Evolutionary conservation across 2,329 filamentous ascomycete species (phyloP).

Genomic region (Monosporascus sp.): DNA sequence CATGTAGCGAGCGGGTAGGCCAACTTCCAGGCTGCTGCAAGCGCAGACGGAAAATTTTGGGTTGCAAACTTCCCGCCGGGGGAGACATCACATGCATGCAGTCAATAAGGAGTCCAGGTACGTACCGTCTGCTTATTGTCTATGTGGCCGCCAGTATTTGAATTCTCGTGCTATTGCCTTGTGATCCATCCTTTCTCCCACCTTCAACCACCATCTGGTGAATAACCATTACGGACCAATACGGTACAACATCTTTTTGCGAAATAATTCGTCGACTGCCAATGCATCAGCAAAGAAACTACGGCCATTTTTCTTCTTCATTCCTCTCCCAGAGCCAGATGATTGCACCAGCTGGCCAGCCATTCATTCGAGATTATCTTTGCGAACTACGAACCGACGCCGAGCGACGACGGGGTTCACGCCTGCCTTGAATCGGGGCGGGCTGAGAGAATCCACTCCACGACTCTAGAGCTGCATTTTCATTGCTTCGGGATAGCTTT

Average conservation of each 20-base stretch:
- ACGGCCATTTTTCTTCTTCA: constrained; percentile 36
- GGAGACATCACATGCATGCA: too few relatives aligned
- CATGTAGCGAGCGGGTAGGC: too few relatives aligned
- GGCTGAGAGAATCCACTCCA: constrained; percentile 15
- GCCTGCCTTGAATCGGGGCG: constrained; percentile 35
- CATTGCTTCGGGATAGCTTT: not conserved
- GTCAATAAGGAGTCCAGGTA: too few relatives aligned
- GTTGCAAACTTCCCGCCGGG: too few relatives aligned
- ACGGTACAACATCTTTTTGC: not conserved
- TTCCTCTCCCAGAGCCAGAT: constrained; percentile 55
- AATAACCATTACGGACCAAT: constrained; percentile 5
- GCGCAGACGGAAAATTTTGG: too few relatives aligned
- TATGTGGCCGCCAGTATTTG: too few relatives aligned
- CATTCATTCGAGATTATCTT: constrained; percentile 44
- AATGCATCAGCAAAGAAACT: constrained; percentile 54
- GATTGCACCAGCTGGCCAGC: constrained; percentile 47
- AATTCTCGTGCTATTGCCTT: not conserved
- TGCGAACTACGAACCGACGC: constrained; percentile 52
- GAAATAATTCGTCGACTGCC: constrained; percentile 20
- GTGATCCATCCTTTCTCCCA: not conserved
- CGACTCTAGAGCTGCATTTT: not conserved
- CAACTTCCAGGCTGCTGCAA: too few relatives aligned
- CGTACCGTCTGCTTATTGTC: too few relatives aligned
- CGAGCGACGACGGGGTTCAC: constrained; percentile 53
- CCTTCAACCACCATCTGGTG: constrained; percentile 14